Conservation (phyloP, 2,329 filamentous ascomycete species). For the Pseudopyricularia cyperi region DNA sequence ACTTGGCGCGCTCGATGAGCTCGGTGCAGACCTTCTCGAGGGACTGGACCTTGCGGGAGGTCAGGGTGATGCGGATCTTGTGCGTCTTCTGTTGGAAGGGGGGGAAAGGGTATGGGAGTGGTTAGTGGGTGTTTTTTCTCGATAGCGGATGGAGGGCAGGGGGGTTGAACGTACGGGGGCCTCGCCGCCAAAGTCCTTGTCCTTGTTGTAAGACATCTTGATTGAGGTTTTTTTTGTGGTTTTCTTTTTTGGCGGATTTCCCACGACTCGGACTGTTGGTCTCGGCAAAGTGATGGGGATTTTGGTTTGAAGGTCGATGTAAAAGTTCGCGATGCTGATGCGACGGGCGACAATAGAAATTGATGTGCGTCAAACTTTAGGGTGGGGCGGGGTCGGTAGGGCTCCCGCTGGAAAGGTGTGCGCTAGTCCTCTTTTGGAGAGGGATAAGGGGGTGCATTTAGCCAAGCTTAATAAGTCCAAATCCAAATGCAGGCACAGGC, state of each 20-base stretch:
- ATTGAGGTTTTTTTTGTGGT: background rate
- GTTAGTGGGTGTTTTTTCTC: background rate
- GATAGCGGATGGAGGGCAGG: background rate
- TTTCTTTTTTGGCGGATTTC: background rate
- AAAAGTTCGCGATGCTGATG: background rate
- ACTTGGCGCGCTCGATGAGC: slow-evolving; percentile 96
- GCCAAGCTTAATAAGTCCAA: no score
- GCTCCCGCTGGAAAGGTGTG: background rate
- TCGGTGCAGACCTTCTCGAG: slow-evolving; percentile 98
- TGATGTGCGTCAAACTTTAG: slow-evolving; percentile 3
- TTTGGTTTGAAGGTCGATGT: slow-evolving; percentile 9
- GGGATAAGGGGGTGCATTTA: background rate
- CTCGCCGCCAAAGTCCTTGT: slow-evolving; percentile 4
- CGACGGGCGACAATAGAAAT: background rate
- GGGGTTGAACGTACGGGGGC: slow-evolving; percentile 1
- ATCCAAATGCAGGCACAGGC: background rate
- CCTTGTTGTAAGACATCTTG: slow-evolving; percentile 5
- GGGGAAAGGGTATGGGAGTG: background rate
- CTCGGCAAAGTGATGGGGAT: slow-evolving; percentile 65
- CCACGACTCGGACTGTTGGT: slow-evolving; percentile 71
- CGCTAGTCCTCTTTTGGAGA: background rate
- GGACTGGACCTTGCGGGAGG: slow-evolving; percentile 83
- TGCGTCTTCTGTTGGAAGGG: slow-evolving; percentile 1
- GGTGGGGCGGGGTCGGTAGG: slow-evolving; percentile 2
- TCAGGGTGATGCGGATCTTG: slow-evolving; percentile 71